Percentiles rank a stretch among this genome's conserved stretches.
These are phyloP conservation scores for Podosphaera aphanis DNA, from an alignment of 2,329 filamentous ascomycete species.

Conservation along the genomic window DNA sequence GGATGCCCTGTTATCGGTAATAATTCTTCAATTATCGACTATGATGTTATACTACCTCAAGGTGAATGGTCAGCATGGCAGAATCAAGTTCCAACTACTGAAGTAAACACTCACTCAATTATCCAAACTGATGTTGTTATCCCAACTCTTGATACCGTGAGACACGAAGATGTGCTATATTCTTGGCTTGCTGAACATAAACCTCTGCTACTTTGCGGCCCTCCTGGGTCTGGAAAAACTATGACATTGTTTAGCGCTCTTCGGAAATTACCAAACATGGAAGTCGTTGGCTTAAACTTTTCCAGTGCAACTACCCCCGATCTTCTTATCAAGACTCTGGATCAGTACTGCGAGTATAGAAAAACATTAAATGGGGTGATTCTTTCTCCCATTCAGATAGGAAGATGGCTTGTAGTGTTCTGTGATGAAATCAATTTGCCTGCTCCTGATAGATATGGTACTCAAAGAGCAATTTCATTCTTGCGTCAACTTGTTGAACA, in stretches of 20 bases:
- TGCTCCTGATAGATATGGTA: conserved; percentile 90
- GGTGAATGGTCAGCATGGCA: conserved; percentile 88
- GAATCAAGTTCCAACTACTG: conserved; percentile 75
- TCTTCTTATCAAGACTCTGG: conserved; percentile 93
- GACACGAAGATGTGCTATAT: conserved; percentile 96
- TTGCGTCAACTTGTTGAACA: conserved; percentile 92
- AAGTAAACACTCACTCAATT: conserved; percentile 95
- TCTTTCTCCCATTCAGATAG: conserved; percentile 87
- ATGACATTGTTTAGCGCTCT: conserved; percentile 98
- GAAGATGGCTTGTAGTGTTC: conserved; percentile 94
- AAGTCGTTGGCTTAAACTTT: conserved; percentile 96
- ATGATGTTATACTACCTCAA: conserved; percentile 67
- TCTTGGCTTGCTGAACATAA: conserved; percentile 99
- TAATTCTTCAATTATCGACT: conserved; percentile 77
- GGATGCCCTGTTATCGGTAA: conserved; percentile 63
- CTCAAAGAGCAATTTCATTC: conserved; percentile 92
- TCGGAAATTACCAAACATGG: conserved; percentile 93
- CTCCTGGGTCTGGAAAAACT: conserved; percentile 95
- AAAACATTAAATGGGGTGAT: conserved; percentile 94
- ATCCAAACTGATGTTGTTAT: conserved; percentile 97
- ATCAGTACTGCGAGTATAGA: conserved; percentile 98
- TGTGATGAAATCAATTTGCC: conserved; percentile 99
- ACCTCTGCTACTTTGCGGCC: conserved; percentile 83
- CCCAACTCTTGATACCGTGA: conserved; percentile 86
- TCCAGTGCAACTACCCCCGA: conserved; percentile 96